These are phyloP conservation scores for Fusarium sp. DNA, from an alignment of 2,329 filamentous ascomycete species.

Conservation along the genomic window DNA sequence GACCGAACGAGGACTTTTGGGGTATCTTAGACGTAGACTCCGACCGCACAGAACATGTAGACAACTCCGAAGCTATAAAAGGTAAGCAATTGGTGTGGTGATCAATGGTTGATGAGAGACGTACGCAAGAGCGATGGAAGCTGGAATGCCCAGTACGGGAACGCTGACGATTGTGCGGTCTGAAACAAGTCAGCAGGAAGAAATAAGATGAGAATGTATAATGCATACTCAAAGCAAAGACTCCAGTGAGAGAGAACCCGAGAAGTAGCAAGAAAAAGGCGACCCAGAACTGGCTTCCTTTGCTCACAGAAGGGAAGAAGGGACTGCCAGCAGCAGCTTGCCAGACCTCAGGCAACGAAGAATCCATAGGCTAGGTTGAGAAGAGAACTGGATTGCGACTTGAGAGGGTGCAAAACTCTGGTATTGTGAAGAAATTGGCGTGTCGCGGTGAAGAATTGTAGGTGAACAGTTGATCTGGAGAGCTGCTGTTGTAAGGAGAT, in stretches of 20 bases:
- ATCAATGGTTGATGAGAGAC: constrained; percentile 52
- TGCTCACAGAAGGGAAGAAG: constrained; percentile 83
- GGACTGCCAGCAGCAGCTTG: constrained; percentile 90
- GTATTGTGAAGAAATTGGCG: neutral
- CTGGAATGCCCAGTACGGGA: constrained; percentile 83
- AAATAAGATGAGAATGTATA: neutral
- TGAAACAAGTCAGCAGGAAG: constrained; percentile 56
- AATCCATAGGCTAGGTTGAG: constrained; percentile 72
- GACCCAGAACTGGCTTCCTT: constrained; percentile 85
- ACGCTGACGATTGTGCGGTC: constrained; percentile 86
- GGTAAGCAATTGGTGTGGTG: constrained; percentile 36
- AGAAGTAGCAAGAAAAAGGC: constrained; percentile 81
- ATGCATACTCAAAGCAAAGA: constrained; percentile 86
- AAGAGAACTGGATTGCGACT: neutral
- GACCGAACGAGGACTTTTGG: constrained; percentile 50
- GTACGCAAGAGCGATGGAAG: constrained; percentile 91
- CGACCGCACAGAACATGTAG: constrained; percentile 98
- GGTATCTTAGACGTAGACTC: constrained; percentile 91
- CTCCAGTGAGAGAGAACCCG: constrained; percentile 78
- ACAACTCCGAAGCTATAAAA: constrained; percentile 84
- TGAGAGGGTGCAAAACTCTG: neutral
- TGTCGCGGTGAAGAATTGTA: constrained; percentile 18
- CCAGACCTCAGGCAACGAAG: constrained; percentile 90
- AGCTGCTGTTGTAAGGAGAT: constrained; percentile 38
- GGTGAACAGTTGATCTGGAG: constrained; percentile 8